Evolutionary conservation across 2,329 filamentous ascomycete genomes (phyloP).

Genomic region (Phyllosticta citrichinensis): DNA sequence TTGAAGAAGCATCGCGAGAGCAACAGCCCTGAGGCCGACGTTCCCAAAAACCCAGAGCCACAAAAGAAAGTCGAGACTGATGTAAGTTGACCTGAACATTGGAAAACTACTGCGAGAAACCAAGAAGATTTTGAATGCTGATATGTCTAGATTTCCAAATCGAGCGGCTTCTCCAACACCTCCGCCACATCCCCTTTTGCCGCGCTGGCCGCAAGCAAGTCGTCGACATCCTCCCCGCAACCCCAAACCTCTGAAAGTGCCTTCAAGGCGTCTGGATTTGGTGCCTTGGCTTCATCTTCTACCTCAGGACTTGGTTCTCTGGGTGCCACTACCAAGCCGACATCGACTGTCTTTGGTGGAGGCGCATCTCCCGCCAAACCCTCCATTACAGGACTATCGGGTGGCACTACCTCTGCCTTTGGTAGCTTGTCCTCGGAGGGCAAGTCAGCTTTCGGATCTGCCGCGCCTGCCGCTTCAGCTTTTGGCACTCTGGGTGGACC

Average conservation of each 20-base stretch:
- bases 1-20: slow-evolving; percentile 28
- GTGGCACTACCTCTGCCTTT: slow-evolving; percentile 23
- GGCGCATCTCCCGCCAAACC: slow-evolving; percentile 14
- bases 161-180: slow-evolving; percentile 36
- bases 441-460: slow-evolving; percentile 11
- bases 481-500: slow-evolving; percentile 18
- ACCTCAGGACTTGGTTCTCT: slow-evolving; percentile 29
- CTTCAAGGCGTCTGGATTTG: slow-evolving; percentile 43
- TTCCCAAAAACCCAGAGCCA: slow-evolving; percentile 6
- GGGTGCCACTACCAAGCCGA: slow-evolving; percentile 17
- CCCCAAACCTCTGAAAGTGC: slow-evolving; percentile 33
- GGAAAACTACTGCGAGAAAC: background rate
- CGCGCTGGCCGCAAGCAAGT: slow-evolving; percentile 29
- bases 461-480: slow-evolving; percentile 1
- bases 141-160: slow-evolving; percentile 21
- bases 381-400: slow-evolving; percentile 13
- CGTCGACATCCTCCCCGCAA: slow-evolving; percentile 19
- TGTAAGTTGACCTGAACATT: slow-evolving; percentile 13
- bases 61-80: slow-evolving; percentile 16
- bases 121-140: background rate
- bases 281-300: slow-evolving; percentile 30
- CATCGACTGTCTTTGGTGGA: slow-evolving; percentile 26
- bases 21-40: slow-evolving; percentile 16
- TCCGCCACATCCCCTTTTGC: slow-evolving; percentile 40
- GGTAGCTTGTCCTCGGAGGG: slow-evolving; percentile 15